Evolutionary conservation across 164 flowering plant genomes (phyloP), one percentile per base, ranked within the genome.

Genomic region (Liquidambar formosana): DNA sequence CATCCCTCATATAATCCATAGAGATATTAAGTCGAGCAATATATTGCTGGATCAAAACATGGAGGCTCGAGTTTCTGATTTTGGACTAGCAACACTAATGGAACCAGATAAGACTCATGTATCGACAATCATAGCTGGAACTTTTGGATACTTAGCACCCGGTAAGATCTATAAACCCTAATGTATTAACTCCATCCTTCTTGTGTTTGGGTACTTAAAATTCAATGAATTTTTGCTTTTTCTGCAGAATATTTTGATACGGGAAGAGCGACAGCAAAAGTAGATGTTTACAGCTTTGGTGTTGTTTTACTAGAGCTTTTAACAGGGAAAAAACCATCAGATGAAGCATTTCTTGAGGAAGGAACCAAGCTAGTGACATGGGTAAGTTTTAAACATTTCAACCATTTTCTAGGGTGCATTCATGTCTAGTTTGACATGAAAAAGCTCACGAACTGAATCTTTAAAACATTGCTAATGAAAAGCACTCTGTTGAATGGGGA

Each of bases 281-380:
- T 97, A 13, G 99, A 95, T 79, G 97, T 93, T 65, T 94, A 94
- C 77, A 94, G 98, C 83, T 94, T 81, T 66, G 98, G 98, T 18
- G 94, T 94, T 15, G 94, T 95, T 63, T 64, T 95, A 51, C 88
- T 95, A 2, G 99, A 95, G 82, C 89, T 95, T 68, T 52, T 95
- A 67, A 95, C 97, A 2, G 94, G 97, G 28, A 93, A 80, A 75
- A 93, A 82, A 53, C 99, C 99, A 38, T 85, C 86, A 51, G 93
- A 91, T 78, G 97, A 87, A 76, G 78, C 84, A 23, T 93, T 95
- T 65, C 15, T 88, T 5, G 99, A 91, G 76, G 91, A 88, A 63
- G 99, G 97, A 61, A 88, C 96, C 56, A 91, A 86, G 77, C 87
- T 95, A 18, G 97, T 91, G 53, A 89, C 96, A 21, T 94, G 99